These are phyloP conservation scores for Myochromella boudieri DNA, from an alignment of 768 basidiomycete species.

Conservation along the genomic window DNA sequence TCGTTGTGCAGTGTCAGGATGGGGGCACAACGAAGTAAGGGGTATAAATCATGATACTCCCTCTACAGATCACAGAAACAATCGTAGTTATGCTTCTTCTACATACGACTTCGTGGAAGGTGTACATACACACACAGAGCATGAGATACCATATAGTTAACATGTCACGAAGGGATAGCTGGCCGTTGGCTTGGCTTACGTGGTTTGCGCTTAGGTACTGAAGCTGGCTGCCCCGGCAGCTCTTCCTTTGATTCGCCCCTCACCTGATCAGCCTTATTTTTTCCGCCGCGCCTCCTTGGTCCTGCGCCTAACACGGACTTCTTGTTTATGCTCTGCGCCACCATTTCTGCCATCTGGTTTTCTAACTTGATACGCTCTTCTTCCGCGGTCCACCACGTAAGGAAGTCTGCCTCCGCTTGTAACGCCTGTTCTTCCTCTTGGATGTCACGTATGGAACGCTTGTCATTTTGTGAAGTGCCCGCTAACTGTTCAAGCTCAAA, in stretches of 20 bases:
- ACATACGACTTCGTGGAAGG: too few species aligned
- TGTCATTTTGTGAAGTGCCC: conserved; percentile 41
- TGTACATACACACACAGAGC: too few species aligned
- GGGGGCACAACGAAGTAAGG: too few species aligned
- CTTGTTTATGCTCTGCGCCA: neutral
- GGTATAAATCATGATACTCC: too few species aligned
- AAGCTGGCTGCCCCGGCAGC: neutral
- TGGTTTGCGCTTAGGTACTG: neutral
- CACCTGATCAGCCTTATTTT: conserved; percentile 5
- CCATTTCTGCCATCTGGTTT: conserved; percentile 10
- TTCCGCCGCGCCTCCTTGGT: neutral
- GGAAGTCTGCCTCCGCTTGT: conserved; percentile 74
- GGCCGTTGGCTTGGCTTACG: neutral
- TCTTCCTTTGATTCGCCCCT: neutral
- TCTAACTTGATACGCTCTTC: conserved; percentile 68
- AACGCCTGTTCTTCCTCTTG: conserved; percentile 78
- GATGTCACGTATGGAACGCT: conserved; percentile 74
- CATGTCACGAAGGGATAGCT: too few species aligned
- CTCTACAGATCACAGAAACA: too few species aligned
- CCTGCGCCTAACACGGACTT: neutral
- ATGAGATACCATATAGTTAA: too few species aligned
- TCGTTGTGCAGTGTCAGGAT: too few species aligned
- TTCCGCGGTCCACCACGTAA: conserved; percentile 88
- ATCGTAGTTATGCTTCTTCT: too few species aligned
- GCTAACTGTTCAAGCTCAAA: conserved; percentile 60